Base-by-base conservation (phyloP, 2,329 filamentous ascomycete species). In the Stagonosporopsis tanaceti region DNA sequence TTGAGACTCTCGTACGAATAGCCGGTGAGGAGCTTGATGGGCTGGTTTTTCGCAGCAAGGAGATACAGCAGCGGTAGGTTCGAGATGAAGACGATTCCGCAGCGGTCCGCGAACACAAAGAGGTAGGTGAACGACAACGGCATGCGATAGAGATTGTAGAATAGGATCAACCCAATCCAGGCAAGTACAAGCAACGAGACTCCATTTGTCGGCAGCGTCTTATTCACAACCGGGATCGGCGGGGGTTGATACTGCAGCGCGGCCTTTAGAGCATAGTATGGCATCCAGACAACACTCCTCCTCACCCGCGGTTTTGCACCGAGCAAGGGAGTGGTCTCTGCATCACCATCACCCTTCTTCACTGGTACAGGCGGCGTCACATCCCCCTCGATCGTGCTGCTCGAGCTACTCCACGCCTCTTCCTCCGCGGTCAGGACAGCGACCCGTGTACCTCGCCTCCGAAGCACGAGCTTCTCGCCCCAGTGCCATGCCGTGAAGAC, bases 1-100 rank as follows among this genome's bases (percentile, higher is more conserved):
- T 89, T 89, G 39, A 89, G 77, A 5, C 84, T 82, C 71, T 89
- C 87, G 66, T 90, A 90, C 0, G 86, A 89, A 60, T 83, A 82
- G 4, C 87, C 86, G 0, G 87, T 89, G 17, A 90, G 75, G 2
- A 80, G 64, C 56, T 84, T 84, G 32, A 89, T 68, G 0, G 87
- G 87, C 60, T 89, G 87, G 57, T 87, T 89, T 71, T 90, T 90
- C 30, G 88, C 87, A 2, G 85, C 82, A 3, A 90, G 78, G 4
- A 89, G 76, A 69, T 90, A 89, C 3, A 89, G 77, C 37, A 83
- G 72, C 3, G 82, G 81, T 1, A 85, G 71, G 53, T 84, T 84
- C 11, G 79, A 77, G 15, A 78, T 77, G 63, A 84, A 83, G 2
- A 87, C 67, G 39, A 83, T 77, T 5, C 84, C 85, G 35, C 82